These are phyloP conservation scores for Leucocoprinus leucothites DNA, from an alignment of 768 basidiomycete genomes.

Conservation along the genomic window DNA sequence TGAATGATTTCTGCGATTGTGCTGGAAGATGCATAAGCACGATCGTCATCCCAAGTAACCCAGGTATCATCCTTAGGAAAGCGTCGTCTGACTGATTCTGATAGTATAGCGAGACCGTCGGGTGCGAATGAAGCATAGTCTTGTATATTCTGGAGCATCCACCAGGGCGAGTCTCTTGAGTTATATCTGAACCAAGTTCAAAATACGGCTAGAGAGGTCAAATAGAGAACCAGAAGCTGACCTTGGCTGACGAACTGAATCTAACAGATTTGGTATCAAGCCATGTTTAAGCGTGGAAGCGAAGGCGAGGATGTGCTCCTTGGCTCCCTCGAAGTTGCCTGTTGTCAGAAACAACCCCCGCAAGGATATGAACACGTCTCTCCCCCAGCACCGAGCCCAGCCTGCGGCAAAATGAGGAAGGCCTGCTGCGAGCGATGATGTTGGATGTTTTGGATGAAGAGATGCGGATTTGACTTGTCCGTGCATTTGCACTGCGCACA, in stretches of 20 bases:
- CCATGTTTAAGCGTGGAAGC: slow-evolving; percentile 93
- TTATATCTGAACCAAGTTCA: slow-evolving; percentile 62
- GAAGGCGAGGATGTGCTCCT: slow-evolving; percentile 89
- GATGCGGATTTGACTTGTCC: slow-evolving; percentile 90
- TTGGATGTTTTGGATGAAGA: slow-evolving; percentile 64
- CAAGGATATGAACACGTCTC: slow-evolving; percentile 91
- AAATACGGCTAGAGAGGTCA: not conserved
- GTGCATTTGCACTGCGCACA: slow-evolving; percentile 87
- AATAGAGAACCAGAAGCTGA: slow-evolving; percentile 28
- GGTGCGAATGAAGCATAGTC: slow-evolving; percentile 86
- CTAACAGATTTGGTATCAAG: slow-evolving; percentile 92
- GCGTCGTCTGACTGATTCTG: slow-evolving; percentile 83
- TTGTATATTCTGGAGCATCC: slow-evolving; percentile 98
- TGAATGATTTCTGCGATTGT: slow-evolving; percentile 94
- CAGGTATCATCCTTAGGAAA: slow-evolving; percentile 94
- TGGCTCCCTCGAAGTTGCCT: slow-evolving; percentile 83
- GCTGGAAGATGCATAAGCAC: slow-evolving; percentile 78
- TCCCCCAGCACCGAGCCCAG: slow-evolving; percentile 98
- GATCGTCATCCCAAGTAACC: slow-evolving; percentile 86
- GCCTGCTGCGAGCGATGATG: slow-evolving; percentile 89
- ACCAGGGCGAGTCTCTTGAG: slow-evolving; percentile 98
- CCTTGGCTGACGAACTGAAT: slow-evolving; percentile 84
- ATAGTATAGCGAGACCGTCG: slow-evolving; percentile 76
- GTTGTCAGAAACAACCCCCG: slow-evolving; percentile 93
- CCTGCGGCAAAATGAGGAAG: slow-evolving; percentile 89